A percentile compares a stretch with the other conserved stretches of the same genome.
These are phyloP conservation scores for Lomentospora prolificans DNA, from an alignment of 2,329 filamentous ascomycete species.

Conservation along the genomic window DNA sequence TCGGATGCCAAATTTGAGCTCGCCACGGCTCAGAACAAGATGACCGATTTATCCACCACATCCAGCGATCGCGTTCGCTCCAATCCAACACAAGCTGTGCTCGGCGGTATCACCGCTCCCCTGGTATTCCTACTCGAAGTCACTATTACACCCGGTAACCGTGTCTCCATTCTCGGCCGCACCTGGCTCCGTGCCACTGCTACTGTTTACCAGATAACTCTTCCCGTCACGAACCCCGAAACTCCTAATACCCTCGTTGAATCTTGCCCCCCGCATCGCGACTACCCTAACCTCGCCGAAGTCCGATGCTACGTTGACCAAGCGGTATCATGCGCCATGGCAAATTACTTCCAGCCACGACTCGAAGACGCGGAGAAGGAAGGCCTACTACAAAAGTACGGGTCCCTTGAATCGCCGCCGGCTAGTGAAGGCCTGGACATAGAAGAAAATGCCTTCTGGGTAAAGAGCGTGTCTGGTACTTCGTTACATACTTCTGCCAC, in stretches of 20 bases:
- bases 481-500: not conserved
- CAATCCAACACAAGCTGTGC: conserved; percentile 28
- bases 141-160: conserved; percentile 31
- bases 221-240: conserved; percentile 17
- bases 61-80: conserved; percentile 28
- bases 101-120: conserved; percentile 10
- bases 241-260: conserved; percentile 22
- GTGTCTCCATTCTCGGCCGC: conserved; percentile 32
- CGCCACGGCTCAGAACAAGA: conserved; percentile 24
- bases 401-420: not conserved
- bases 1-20: conserved; percentile 31
- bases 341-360: conserved; percentile 22
- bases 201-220: conserved; percentile 34
- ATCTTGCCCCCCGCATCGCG: conserved; percentile 32
- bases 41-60: conserved; percentile 18
- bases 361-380: conserved; percentile 20
- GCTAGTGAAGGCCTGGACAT: conserved; percentile 1
- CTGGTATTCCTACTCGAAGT: conserved; percentile 30
- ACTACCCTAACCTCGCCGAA: conserved; percentile 34
- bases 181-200: conserved; percentile 34
- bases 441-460: conserved; percentile 1
- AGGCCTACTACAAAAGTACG: not conserved
- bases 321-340: conserved; percentile 30
- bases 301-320: conserved; percentile 36
- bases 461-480: not conserved